Base-by-base conservation (phyloP, 163 green algal species). In the Scenedesmus sp. region DNA sequence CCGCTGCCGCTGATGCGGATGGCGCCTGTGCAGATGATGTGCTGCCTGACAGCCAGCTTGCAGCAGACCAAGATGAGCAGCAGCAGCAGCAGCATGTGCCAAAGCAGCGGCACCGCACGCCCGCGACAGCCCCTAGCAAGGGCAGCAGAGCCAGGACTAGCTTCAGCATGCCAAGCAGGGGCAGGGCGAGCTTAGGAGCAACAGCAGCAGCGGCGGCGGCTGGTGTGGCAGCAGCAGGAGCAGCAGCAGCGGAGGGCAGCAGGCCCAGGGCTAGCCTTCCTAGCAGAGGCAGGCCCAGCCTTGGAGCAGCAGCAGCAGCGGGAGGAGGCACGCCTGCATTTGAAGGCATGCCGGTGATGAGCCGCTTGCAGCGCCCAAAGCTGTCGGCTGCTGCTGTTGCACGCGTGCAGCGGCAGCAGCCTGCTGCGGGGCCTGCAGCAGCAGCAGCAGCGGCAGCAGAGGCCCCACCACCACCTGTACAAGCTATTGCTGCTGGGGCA, bases 121-220 rank as follows among this genome's bases (percentile, higher is more conserved):
- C 46, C 70, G 82, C 55, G 12, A 59, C 52, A 66, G 82, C 52
- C 18, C 52, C 20, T 13, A 88, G 66, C 87, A 70, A 57, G 12
- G 70, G 87, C 70, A 60, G 66, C 54, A 86, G 70, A 8, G 79
- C 52, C 60, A 59, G 79, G 52, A n/a, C 52, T 10, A 59, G 79
- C 16, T n/a, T 57, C 16, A n/a, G 16, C 15, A 15, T 70, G 10
- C 20, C 57, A 8, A 82, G 26, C 64, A 90, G 64, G 55, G 16
- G 86, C 86, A 90, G 88, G 64, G 56, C 34, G 2, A 91, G 87
- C 70, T 56, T 62, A 59, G 64, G 23, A 90, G 62, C 52, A 82
- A 66, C 86, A 90, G 86, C 67, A 83, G 64, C 86, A 82, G 46
- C 64, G 62, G 34, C 9, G 4, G 59, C 18, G 55, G 74, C 46